Evolutionary conservation across 1,139 yeast species (phyloP), one percentile per base, ranked within the genome.

Genomic region (Candida sanyaensis): DNA sequence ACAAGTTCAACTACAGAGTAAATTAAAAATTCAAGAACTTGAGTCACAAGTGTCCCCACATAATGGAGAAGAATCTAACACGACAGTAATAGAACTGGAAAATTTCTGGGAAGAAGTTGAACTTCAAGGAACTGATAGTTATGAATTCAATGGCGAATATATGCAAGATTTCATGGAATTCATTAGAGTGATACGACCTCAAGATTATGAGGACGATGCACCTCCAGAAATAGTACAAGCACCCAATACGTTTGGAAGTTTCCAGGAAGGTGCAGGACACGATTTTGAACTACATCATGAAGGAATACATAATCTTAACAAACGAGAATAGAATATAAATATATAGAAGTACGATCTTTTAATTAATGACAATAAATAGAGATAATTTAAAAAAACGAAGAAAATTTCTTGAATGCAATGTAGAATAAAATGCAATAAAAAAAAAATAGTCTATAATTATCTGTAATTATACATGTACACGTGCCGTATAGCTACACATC

Each of bases 81-180:
- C 12, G 6, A 29, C 42, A 5, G 46, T 30, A 6, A 42, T 40
- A 4, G 49, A 50, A 5, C 60, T 57, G 26, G 44, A 52, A 2
- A 49, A 51, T 27, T 56, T 53, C 34, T 55, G 56, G 46, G 78
- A 72, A 53, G 56, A 58, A 38, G 65, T 63, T 3, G 85, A 81
- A 57, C 49, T 75, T n/a, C 55, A 66, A 29, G 86, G 86, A 1
- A 61, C 79, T 2, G 86, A 81, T 56, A 55, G 67, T 32, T 71
- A 73, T 46, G 84, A 80, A 57, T 78, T 79, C 48, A 68, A 70
- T 54, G 81, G 82, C n/a, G 86, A 81, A 57, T 69, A 66, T 50
- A 70, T 75, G 48, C 68, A 66, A 67, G 80, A 78, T 58, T 77
- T 66, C 50, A 68, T 75, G 63, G 82, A 78, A 54, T 77, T 75